These are phyloP conservation scores for Arthrobotrys iridis DNA, from an alignment of 2,329 filamentous ascomycete genomes.

Conservation along the genomic window DNA sequence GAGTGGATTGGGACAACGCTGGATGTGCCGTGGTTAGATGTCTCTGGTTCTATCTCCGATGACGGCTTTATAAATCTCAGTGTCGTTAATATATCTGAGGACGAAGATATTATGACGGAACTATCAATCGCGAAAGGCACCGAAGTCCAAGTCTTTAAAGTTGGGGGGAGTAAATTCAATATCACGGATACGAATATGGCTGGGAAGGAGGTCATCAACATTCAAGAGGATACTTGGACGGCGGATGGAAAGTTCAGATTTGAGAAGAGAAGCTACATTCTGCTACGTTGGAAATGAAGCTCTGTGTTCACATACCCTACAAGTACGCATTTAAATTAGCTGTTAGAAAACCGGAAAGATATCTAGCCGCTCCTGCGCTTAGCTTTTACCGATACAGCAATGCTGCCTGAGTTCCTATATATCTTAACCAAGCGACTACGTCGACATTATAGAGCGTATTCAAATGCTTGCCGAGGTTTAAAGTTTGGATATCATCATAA, in stretches of 20 bases:
- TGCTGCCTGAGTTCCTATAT: too few relatives aligned
- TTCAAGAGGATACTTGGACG: conserved; percentile 72
- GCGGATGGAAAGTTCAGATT: conserved; percentile 72
- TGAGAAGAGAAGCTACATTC: conserved; percentile 74
- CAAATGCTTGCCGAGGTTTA: too few relatives aligned
- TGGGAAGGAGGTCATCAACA: conserved; percentile 70
- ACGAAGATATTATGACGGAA: conserved; percentile 69
- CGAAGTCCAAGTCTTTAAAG: conserved; percentile 70
- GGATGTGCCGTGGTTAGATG: conserved; percentile 76
- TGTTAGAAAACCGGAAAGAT: too few relatives aligned
- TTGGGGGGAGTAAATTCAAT: conserved; percentile 69
- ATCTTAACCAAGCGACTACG: too few relatives aligned
- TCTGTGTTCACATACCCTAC: not conserved
- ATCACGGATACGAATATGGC: conserved; percentile 69
- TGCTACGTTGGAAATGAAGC: conserved; percentile 64
- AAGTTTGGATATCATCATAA: too few relatives aligned
- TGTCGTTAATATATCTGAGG: conserved; percentile 77
- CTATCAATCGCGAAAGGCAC: conserved; percentile 65
- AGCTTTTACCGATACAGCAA: too few relatives aligned
- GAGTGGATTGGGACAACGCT: conserved; percentile 73
- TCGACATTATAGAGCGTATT: too few relatives aligned
- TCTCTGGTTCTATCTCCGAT: conserved; percentile 69
- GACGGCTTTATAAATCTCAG: conserved; percentile 72
- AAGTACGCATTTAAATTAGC: too few relatives aligned
- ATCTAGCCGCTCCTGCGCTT: too few relatives aligned